Base-by-base conservation (phyloP, 2,329 filamentous ascomycete genomes). In the Ceratocystis huliohia region DNA sequence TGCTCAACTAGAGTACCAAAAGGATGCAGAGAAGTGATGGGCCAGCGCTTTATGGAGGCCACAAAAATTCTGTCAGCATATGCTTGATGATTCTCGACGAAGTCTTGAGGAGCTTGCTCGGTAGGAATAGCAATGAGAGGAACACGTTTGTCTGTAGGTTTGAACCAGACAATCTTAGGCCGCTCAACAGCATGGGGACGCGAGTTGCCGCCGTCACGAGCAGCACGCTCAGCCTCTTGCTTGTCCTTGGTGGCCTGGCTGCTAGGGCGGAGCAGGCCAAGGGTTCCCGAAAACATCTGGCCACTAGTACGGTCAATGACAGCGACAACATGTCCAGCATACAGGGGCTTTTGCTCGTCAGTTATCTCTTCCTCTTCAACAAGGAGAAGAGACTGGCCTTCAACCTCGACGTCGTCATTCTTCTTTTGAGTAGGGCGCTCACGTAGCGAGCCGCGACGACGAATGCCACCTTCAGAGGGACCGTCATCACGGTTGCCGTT, bases 151-250 rank as follows among this genome's bases (percentile, higher is more conserved):
- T 99, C 94, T 0, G 94, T 99, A 67, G 94, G 94, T 81, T 99
- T 99, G 81, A 99, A 99, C 94, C 94, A 99, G 53, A 99, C 94
- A 77, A 99, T 99, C 85, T 99, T 99, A 69, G 94, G 94, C 78
- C 96, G 96, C 70, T 99, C 94, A 74, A 95, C 91, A 6, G 65
- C 5, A 69, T 89, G 85, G 30, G 65, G 65, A 30, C 67, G 67
- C 22, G 67, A 66, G 62, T 66, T 66, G 70, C 80, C 82, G 69
- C 92, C 93, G 74, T 97, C 93, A 71, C 93, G 87, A 71, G 92
- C 91, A 70, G 89, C 88, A 69, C 94, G 87, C 80, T 99, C 94
- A 57, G 94, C 94, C 76, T 99, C 94, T 76, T 99, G 94, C 80
- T 97, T 97, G 80, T 99, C 94, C 80, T 97, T 99, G 66, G 94